phyloP scores from a whole-genome alignment of 2,329 filamentous ascomycete genomes.

The Clonostachys sp. region DNA sequence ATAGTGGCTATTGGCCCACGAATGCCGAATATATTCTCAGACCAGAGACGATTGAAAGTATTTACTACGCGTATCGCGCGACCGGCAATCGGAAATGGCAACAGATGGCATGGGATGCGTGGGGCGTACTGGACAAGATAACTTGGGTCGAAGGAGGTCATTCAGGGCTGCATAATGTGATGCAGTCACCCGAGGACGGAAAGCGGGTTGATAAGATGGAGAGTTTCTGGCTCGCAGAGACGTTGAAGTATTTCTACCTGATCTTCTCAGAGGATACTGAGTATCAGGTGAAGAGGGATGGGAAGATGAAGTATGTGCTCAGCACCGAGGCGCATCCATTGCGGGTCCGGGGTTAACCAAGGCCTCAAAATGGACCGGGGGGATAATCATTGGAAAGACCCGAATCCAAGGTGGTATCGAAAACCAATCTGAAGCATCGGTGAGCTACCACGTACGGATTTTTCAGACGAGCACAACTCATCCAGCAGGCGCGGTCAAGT shows the following conservation, averaged over 20 bases:
- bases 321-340: conserved; percentile 49
- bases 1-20: conserved; percentile 1
- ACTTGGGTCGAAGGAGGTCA: conserved; percentile 62
- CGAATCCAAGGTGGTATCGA: too few relatives aligned
- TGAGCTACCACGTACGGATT: too few relatives aligned
- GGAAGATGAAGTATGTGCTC: conserved; percentile 32
- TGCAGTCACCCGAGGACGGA: conserved; percentile 27
- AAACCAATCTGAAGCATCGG: too few relatives aligned
- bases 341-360: conserved; percentile 6
- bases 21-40: conserved; percentile 55
- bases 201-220: conserved; percentile 56
- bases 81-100: conserved; percentile 62
- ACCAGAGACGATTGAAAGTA: conserved; percentile 75
- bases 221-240: conserved; percentile 71
- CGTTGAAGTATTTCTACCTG: conserved; percentile 71
- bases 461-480: too few relatives aligned
- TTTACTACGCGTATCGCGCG: conserved; percentile 73
- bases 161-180: conserved; percentile 57
- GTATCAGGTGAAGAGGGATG: not conserved
- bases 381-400: too few relatives aligned
- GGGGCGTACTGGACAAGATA: conserved; percentile 53
- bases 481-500: too few relatives aligned
- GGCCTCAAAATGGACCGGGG: too few relatives aligned
- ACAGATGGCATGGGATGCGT: conserved; percentile 58
- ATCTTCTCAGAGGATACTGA: conserved; percentile 35